Evolutionary conservation across 768 basidiomycete species (phyloP).

Genomic region (Lentinus tigrinus): DNA sequence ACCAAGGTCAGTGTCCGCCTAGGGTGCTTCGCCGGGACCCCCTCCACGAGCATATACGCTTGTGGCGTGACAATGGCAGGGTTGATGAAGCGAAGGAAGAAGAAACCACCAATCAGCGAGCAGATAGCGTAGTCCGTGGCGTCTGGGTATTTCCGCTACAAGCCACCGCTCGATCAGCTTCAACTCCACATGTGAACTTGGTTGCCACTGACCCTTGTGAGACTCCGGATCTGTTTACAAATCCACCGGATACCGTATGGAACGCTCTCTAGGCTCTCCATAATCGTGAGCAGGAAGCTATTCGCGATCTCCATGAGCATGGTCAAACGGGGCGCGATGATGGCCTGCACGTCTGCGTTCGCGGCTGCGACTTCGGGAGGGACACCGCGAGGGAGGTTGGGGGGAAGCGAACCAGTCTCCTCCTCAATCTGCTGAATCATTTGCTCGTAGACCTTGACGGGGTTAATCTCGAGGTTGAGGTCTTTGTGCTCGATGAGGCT

Average conservation of each 20-base stretch:
- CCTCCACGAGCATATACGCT: constrained; percentile 99
- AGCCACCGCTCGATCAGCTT: constrained; percentile 2
- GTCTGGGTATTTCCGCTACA: constrained; percentile 95
- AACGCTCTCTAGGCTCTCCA: constrained; percentile 97
- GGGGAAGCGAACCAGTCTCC: constrained; percentile 89
- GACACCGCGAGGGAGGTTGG: constrained; percentile 89
- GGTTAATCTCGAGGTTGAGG: constrained; percentile 98
- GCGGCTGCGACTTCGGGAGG: constrained; percentile 93
- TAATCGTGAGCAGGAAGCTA: constrained; percentile 94
- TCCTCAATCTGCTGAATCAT: constrained; percentile 99
- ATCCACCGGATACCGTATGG: constrained; percentile 99
- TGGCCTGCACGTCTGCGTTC: constrained; percentile 94
- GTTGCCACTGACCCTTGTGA: constrained; percentile 73
- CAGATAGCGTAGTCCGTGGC: constrained; percentile 98
- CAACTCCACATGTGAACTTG: not conserved
- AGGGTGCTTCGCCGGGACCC: constrained; percentile 96
- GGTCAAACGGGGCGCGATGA: constrained; percentile 93
- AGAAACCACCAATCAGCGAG: constrained; percentile 98
- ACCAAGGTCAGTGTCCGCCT: constrained; percentile 91
- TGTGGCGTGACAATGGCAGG: constrained; percentile 99
- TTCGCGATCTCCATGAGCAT: constrained; percentile 99
- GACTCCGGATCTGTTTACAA: constrained; percentile 97
- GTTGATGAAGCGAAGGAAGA: constrained; percentile 99
- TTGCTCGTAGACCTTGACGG: constrained; percentile 99
- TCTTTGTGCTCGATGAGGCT: constrained; percentile 99